Evolutionary conservation across 1,284 basidiomycete genomes (phyloP), one percentile per base, ranked within the genome.

Genomic region (Sanghuangporus baumii): DNA sequence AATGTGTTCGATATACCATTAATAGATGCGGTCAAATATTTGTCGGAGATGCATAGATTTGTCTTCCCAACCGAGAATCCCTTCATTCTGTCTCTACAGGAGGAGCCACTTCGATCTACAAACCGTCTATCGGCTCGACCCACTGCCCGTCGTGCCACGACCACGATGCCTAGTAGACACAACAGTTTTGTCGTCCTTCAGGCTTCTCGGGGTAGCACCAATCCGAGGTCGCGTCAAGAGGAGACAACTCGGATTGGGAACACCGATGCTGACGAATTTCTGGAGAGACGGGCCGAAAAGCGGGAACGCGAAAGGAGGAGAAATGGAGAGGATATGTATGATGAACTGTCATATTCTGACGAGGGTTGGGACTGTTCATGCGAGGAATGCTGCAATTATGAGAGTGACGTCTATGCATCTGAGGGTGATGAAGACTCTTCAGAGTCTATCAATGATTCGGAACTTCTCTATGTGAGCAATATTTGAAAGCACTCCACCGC

Each of bases 101-200:
- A 61, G 16, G n/a, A 43, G 20, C 23, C 37, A 12, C 23, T 60
- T 12, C 23, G 8, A 14, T 8, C 43, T 18, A 7, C 23, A 40
- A 9, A 6, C 26, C 36, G 34, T 5, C 34, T 12, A 43, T 2
- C 14, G 2, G 41, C 3, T n/a, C 7, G 37, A 12, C 36, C 55
- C 6, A 6, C 2, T 36, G 16, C n/a, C 41, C 20, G 38, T 3
- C 12, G 37, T 20, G 37, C 36, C n/a, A 47, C 20, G 18, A 43
- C 43, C 9, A 31, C 37, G 43, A 18, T 47, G 26, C 20, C 31
- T 9, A 65, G 63, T 31, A 26, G 46, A 26, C 63, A 65, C 60
- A 59, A 61, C 26, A 58, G 48, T 16, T 65, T 61, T 36, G 48
- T 57, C n/a, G 60, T 61, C 12, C 47, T 65, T 38, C 63, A 56